Evolutionary conservation across 2,329 filamentous ascomycete species (phyloP).

Genomic region (Thielaviopsis euricoi): DNA sequence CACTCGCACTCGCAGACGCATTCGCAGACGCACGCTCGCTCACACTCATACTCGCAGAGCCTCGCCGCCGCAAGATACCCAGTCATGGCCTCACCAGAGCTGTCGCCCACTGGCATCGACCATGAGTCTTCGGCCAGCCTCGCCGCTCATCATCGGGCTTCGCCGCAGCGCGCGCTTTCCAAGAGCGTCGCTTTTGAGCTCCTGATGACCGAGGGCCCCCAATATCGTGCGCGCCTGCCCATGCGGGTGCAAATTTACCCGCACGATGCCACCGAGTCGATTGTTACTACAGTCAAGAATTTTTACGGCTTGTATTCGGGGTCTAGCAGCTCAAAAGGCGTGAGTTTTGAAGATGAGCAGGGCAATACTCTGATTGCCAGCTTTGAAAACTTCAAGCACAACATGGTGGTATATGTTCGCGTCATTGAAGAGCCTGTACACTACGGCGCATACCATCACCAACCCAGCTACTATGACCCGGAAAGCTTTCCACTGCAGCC

Average conservation of each 20-base stretch:
- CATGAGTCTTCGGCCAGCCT: constrained; percentile 2
- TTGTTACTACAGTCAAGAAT: constrained; percentile 96
- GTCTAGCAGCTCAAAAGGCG: constrained; percentile 51
- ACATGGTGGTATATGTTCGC: constrained; percentile 87
- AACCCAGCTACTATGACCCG: constrained; percentile 34
- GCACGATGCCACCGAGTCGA: constrained; percentile 93
- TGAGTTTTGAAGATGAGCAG: constrained; percentile 86
- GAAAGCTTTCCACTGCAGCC: constrained; percentile 29
- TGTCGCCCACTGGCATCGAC: constrained; percentile 5
- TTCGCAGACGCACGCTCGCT: background rate
- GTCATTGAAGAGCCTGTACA: constrained; percentile 43
- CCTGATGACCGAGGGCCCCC: constrained; percentile 49
- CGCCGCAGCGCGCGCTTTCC: constrained; percentile 16
- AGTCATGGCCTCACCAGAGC: constrained; percentile 8
- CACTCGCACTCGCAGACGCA: background rate
- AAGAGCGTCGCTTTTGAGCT: constrained; percentile 72
- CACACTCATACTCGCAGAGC: background rate
- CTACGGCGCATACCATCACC: constrained; percentile 10
- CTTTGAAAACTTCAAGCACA: constrained; percentile 87
- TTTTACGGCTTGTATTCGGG: constrained; percentile 91
- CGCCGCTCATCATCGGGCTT: constrained; percentile 2
- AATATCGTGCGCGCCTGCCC: constrained; percentile 59
- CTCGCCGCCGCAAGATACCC: background rate
- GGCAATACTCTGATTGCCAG: constrained; percentile 85
- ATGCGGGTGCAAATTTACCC: constrained; percentile 83